These are phyloP conservation scores for Lomentospora prolificans DNA, from an alignment of 2,329 filamentous ascomycete species.

Conservation along the genomic window DNA sequence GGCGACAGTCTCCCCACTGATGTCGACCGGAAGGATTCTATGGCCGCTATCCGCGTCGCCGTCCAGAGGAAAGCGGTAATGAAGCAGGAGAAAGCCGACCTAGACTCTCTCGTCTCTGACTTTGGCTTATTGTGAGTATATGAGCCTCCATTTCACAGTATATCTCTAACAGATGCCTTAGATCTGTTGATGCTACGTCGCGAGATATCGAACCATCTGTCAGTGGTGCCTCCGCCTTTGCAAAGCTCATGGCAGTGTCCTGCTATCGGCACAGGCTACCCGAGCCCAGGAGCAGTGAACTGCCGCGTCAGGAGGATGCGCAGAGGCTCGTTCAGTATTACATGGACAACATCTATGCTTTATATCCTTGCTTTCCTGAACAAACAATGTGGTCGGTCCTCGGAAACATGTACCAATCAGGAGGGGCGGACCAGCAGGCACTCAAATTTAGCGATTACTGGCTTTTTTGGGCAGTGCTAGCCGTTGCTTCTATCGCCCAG, in stretches of 20 bases:
- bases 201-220: constrained; percentile 86
- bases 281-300: constrained; percentile 24
- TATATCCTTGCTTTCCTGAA: constrained; percentile 78
- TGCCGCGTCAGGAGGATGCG: constrained; percentile 64
- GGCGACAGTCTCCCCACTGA: constrained; percentile 31
- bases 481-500: constrained; percentile 66
- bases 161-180: constrained; percentile 24
- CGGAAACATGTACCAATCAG: constrained; percentile 67
- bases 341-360: constrained; percentile 67
- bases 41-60: constrained; percentile 50
- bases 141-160: background rate
- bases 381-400: constrained; percentile 67
- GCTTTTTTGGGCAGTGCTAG: constrained; percentile 82
- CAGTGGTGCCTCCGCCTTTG: constrained; percentile 77
- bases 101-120: constrained; percentile 85
- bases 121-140: constrained; percentile 73
- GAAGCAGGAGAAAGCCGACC: constrained; percentile 68
- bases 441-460: constrained; percentile 65
- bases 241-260: constrained; percentile 53
- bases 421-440: constrained; percentile 37
- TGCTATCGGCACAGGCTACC: constrained; percentile 5
- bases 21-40: constrained; percentile 52
- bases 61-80: constrained; percentile 56
- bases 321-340: constrained; percentile 71
- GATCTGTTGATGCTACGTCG: constrained; percentile 88